Evolutionary conservation across 805 yeast genomes (phyloP), one percentile per base, ranked within the genome.

Genomic region (Clavispora phyllophila): DNA sequence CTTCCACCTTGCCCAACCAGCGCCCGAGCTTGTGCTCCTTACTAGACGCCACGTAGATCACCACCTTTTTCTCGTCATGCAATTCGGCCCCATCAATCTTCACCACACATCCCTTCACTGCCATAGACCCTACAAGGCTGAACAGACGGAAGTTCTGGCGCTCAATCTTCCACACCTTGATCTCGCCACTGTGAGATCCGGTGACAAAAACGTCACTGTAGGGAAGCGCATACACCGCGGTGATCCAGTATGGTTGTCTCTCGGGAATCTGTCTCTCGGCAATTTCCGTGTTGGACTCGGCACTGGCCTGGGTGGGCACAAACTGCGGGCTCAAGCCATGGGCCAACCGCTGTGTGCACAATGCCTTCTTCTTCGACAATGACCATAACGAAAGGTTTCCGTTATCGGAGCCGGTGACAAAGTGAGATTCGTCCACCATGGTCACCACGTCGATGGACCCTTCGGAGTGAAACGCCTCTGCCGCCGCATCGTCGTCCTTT

Each of bases 381-480:
- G 96, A 81, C 99, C 99, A 93, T 47, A 93, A 70, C n/a, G 87
- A 68, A 25, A 93, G 66, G 57, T 80, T 85, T 34, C 99, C 99
- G 60, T 90, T 91, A 60, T 93, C 99, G 13, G 96, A 83, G 4
- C 98, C 98, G 1, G 98, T 90, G 37, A 93, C 81, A 59, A 93
- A 93, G 61, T 86, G 89, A 22, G 89, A 79, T 63, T 90, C 96
- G 63, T 93, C 99, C 42, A 87, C 65, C 96, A 90, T 89, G 10
- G 85, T 70, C 26, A 90, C 93, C 57, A 86, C 83, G 54, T 91
- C 98, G 41, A 91, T 82, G 48, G 93, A 81, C 10, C 98, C 98
- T 61, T 93, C 97, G 34, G 79, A 68, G 50, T 70, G 75, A 54
- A 78, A 74, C 14, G 65, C 54, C 19, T 55, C 56, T 15, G 54